Evolutionary conservation across 495 filamentous ascomycete genomes (phyloP).

Genomic region (Trichoderma virens): DNA sequence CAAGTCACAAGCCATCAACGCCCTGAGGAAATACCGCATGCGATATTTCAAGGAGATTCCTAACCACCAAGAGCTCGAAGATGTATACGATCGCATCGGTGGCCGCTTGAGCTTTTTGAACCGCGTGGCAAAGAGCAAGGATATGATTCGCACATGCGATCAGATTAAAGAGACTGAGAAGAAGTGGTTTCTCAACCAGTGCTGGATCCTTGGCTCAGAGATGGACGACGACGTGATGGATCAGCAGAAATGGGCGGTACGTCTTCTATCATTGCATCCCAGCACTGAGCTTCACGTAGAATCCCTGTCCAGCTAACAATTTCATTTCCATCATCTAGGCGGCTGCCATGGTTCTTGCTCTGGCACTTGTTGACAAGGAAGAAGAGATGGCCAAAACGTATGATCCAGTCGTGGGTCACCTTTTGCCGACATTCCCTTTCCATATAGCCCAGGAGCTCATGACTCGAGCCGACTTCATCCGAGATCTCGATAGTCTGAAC

Average conservation of each 20-base stretch:
- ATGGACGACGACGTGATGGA: slow-evolving; percentile 99
- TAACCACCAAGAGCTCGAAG: slow-evolving; percentile 48
- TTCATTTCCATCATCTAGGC: slow-evolving; percentile 41
- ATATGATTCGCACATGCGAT: slow-evolving; percentile 73
- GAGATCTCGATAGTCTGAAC: slow-evolving; percentile 85
- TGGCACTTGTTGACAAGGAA: slow-evolving; percentile 76
- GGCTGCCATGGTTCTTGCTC: slow-evolving; percentile 88
- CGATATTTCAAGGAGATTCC: slow-evolving; percentile 58
- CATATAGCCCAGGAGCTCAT: slow-evolving; percentile 82
- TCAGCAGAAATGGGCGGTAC: slow-evolving; percentile 86
- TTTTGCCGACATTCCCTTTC: slow-evolving; percentile 73
- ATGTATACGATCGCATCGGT: slow-evolving; percentile 78
- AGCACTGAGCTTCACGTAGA: neutral
- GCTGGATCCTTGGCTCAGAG: slow-evolving; percentile 81
- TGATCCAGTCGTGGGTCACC: slow-evolving; percentile 58
- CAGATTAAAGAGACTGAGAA: slow-evolving; percentile 76
- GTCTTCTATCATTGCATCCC: slow-evolving; percentile 18
- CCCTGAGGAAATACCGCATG: slow-evolving; percentile 65
- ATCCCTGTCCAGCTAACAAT: neutral
- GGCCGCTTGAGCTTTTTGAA: slow-evolving; percentile 81
- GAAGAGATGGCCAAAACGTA: slow-evolving; percentile 56
- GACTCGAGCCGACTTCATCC: slow-evolving; percentile 93
- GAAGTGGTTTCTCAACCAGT: slow-evolving; percentile 91
- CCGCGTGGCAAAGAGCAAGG: slow-evolving; percentile 68
- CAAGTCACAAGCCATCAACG: slow-evolving; percentile 64